phyloP scores from a whole-genome alignment of 2,329 filamentous ascomycete genomes.

The Trichoderma breve region DNA sequence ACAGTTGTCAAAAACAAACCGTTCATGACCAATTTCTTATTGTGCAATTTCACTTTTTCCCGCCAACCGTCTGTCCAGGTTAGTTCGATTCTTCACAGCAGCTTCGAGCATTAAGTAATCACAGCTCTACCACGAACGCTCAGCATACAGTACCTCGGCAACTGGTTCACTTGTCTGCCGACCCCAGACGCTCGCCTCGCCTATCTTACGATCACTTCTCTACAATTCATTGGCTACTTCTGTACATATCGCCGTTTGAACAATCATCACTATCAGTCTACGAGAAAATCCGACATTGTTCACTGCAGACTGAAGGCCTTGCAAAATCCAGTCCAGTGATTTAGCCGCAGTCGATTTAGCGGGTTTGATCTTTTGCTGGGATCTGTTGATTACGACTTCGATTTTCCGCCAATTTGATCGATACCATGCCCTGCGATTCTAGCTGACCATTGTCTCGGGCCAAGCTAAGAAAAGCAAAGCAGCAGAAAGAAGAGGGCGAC shows the following conservation, averaged over 20 bases:
- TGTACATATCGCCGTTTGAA: background rate
- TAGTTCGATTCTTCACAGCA: background rate
- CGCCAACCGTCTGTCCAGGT: background rate
- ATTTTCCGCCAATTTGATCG: background rate
- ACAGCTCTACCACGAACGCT: background rate
- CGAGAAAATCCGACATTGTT: background rate
- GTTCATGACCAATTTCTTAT: background rate
- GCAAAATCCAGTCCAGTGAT: background rate
- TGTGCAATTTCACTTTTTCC: no score
- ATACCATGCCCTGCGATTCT: constrained; percentile 4
- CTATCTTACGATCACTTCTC: background rate
- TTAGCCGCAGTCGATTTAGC: background rate
- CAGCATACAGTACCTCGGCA: background rate
- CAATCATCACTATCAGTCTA: background rate
- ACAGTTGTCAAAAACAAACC: background rate
- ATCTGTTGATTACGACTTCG: background rate
- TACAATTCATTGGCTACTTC: background rate
- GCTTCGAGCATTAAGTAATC: background rate
- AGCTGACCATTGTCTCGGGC: background rate
- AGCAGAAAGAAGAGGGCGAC: background rate
- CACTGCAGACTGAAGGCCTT: background rate
- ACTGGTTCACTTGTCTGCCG: background rate
- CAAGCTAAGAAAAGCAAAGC: background rate
- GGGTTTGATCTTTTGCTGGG: background rate
- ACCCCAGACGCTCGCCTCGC: background rate